These are phyloP conservation scores for Populus euphratica DNA, from an alignment of 345 rosid genomes.

Conservation along the genomic window DNA sequence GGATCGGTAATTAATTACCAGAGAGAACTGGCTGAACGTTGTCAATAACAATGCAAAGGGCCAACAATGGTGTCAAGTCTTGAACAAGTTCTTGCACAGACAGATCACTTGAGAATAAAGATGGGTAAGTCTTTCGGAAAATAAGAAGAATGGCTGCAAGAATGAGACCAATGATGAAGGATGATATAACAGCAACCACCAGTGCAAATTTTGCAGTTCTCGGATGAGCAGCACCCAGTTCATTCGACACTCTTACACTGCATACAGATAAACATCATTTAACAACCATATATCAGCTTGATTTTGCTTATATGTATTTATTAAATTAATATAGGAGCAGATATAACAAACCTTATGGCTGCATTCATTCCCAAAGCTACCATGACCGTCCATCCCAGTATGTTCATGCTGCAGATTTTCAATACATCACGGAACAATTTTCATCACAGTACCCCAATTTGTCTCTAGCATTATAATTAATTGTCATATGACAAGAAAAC, in stretches of 20 bases:
- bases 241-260: constrained; percentile 81
- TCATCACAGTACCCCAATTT: no score
- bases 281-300: background rate
- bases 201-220: constrained; percentile 54
- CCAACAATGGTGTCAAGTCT: constrained; percentile 69
- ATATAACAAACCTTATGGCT: constrained; percentile 56
- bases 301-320: no score
- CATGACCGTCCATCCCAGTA: constrained; percentile 91
- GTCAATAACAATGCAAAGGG: constrained; percentile 59
- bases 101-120: constrained; percentile 52
- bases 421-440: background rate
- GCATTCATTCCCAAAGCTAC: constrained; percentile 73
- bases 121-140: constrained; percentile 47
- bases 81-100: constrained; percentile 49
- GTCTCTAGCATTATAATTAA: no score
- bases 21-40: constrained; percentile 88
- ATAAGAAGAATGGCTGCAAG: constrained; percentile 44
- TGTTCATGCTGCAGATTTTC: constrained; percentile 50
- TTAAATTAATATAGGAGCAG: background rate
- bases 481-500: no score
- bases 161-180: constrained; percentile 44
- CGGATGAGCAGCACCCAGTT: constrained; percentile 73
- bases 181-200: constrained; percentile 52
- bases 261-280: background rate
- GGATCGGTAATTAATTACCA: constrained; percentile 27